Base-by-base conservation (phyloP, 805 yeast genomes). In the Sungouiella thailandica region DNA sequence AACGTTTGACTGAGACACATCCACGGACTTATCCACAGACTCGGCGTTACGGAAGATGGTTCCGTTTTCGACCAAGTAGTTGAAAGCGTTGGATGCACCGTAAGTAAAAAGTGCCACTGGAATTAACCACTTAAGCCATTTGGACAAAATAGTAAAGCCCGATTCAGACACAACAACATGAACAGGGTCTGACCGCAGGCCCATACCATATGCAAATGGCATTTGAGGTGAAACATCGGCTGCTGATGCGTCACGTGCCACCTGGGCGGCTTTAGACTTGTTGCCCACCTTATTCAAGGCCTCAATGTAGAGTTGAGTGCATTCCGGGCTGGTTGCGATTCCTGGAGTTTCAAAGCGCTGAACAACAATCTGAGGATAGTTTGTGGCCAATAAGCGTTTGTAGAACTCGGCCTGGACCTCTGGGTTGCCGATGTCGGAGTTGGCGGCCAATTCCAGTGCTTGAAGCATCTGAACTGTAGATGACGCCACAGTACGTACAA, bases 341-440 rank as follows among this genome's bases (percentile, higher is more conserved):
- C 96, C 96, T 0, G 93, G 83, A 7, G 94, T 83, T 57, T 94
- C 97, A 56, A 76, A 94, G 39, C 99, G 74, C 37, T 93, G 82
- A n/a, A 90, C 87, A 5, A 93, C 96, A 35, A 90, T 81, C 50
- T 88, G 95, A n/a, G 98, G 97, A 55, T 87, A 93, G 60, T 85
- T 84, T 35, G 90, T 74, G 37, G 75, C 75, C 43, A 93, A 58
- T 30, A 93, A 66, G 10, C 78, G 70, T 41, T 74, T 73, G 64
- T 93, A 93, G 51, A 93, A 90, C 36, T 76, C 80, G 2, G 94
- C 89, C 62, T 93, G 99, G 5, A 75, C 67, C 4, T 55, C 62
- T 1, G 97, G 74, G 57, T 85, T 82, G 30, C 68, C 59, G 29
- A 85, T 59, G 36, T 83, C 80, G 40, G 72, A 64, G 60, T 93